A percentile compares a stretch with the other conserved stretches of the same genome.
Conservation (phyloP, 768 basidiomycete genomes). For the Hirschioporus abietinus region DNA sequence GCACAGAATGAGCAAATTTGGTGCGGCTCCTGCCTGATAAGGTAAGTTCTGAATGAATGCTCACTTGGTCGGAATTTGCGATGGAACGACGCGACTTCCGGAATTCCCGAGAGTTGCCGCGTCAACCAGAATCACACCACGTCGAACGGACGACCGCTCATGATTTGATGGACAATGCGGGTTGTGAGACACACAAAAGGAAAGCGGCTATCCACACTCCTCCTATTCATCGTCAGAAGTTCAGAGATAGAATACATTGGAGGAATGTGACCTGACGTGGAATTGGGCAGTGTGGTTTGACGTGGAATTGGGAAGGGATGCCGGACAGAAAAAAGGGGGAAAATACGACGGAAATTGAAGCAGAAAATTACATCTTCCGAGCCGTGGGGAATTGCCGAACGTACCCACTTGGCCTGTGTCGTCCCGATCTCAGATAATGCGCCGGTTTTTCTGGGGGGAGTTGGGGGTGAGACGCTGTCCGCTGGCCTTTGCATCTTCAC, state of each 20-base stretch:
- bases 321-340: background rate
- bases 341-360: background rate
- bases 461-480: constrained; percentile 1
- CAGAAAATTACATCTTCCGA: constrained; percentile 1
- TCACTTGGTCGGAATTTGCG: background rate
- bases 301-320: background rate
- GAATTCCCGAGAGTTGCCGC: background rate
- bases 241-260: background rate
- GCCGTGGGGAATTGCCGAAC: background rate
- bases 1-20: background rate
- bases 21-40: background rate
- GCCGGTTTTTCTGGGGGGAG: background rate
- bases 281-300: background rate
- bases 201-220: background rate
- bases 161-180: background rate
- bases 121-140: background rate
- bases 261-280: background rate
- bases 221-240: background rate
- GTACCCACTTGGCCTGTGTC: constrained; percentile 1
- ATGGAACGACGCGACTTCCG: background rate
- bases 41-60: background rate
- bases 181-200: background rate
- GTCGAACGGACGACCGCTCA: background rate
- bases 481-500: background rate
- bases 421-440: constrained; percentile 1